A percentile compares a stretch with the other conserved stretches of the same genome.
Evolutionary conservation across 1,284 basidiomycete genomes (phyloP).

Genomic region (Sporisorium reilianum): DNA sequence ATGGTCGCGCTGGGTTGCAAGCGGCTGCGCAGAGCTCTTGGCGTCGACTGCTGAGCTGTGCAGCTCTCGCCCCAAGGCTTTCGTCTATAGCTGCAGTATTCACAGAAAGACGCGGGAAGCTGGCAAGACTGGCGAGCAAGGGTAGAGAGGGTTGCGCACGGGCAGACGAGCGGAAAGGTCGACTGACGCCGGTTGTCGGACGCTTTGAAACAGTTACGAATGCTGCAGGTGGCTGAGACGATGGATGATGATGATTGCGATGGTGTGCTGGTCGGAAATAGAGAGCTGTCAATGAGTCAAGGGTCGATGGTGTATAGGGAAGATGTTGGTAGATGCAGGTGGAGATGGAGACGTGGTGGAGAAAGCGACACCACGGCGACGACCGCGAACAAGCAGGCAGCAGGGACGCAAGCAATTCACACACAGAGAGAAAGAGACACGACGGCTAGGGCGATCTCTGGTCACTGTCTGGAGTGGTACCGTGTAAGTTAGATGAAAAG

Average conservation of each 20-base stretch:
- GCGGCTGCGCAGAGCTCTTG: constrained; percentile 12
- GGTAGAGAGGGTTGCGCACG: neutral
- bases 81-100: constrained; percentile 25
- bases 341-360: neutral
- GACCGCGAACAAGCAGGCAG: neutral
- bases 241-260: too few species aligned
- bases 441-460: neutral
- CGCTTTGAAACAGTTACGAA: too few species aligned
- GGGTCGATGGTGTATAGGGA: neutral
- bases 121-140: neutral
- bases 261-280: too few species aligned
- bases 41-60: constrained; percentile 14
- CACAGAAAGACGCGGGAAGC: neutral
- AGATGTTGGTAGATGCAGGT: neutral
- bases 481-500: neutral
- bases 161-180: neutral
- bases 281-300: neutral
- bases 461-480: neutral
- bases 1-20: neutral
- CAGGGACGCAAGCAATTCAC: neutral
- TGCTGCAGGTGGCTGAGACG: too few species aligned
- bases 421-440: neutral
- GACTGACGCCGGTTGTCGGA: neutral
- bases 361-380: constrained; percentile 3
- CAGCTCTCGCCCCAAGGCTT: constrained; percentile 18